Conservation (phyloP, 257 asterid species). For the Fraxinus excelsior region DNA sequence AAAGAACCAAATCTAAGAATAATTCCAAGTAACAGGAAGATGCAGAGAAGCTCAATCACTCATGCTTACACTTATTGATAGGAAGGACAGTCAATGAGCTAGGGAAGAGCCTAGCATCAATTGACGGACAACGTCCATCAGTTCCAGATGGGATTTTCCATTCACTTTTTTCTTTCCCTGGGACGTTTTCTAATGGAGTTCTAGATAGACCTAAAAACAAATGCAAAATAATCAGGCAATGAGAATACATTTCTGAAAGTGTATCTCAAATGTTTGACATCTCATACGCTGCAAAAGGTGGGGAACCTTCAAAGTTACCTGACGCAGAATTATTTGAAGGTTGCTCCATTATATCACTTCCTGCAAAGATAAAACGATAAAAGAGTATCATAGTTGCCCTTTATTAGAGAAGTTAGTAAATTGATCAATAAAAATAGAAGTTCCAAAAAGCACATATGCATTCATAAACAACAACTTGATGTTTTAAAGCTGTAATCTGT, state of each 20-base stretch:
- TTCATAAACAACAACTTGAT: not conserved
- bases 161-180: constrained; percentile 44
- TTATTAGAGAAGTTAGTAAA: constrained; percentile 6
- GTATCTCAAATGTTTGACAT: constrained; percentile 12
- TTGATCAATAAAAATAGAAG: not conserved
- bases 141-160: constrained; percentile 60
- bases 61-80: constrained; percentile 61
- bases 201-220: constrained; percentile 34
- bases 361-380: constrained; percentile 30
- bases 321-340: constrained; percentile 28
- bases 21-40: not conserved
- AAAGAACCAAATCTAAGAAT: constrained; percentile 9
- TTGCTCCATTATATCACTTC: constrained; percentile 49
- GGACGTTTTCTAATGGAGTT: constrained; percentile 31
- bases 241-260: constrained; percentile 10
- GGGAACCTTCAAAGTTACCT: constrained; percentile 33
- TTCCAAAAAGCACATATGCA: not conserved
- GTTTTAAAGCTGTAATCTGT: not conserved
- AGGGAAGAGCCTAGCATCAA: constrained; percentile 82
- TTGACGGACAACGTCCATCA: constrained; percentile 49
- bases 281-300: constrained; percentile 3
- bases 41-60: constrained; percentile 10
- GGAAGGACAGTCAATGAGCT: constrained; percentile 75
- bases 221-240: constrained; percentile 3
- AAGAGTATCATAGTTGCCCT: constrained; percentile 11